Conservation (phyloP, 495 filamentous ascomycete species). For the Pseudevernia furfuracea region DNA sequence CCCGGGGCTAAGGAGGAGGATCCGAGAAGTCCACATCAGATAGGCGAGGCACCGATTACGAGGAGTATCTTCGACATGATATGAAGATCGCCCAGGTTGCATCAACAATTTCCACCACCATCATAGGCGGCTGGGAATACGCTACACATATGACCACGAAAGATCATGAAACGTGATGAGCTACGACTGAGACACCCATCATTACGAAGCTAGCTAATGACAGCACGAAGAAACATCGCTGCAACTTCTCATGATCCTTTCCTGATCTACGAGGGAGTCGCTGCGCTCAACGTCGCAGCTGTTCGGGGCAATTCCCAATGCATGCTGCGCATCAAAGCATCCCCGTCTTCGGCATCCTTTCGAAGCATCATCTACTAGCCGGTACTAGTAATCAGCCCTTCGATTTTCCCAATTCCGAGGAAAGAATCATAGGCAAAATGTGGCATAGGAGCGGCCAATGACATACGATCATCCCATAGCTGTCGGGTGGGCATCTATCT, state of each 20-base stretch:
- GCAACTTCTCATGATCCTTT: not conserved
- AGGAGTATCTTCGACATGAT: conserved; percentile 48
- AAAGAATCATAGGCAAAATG: too few species aligned
- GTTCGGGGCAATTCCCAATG: too few species aligned
- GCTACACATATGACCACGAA: not conserved
- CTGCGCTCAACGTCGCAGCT: too few species aligned
- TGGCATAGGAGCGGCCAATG: too few species aligned
- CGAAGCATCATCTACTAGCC: too few species aligned
- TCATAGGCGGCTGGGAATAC: not conserved
- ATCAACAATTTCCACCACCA: not conserved
- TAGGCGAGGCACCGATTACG: conserved; percentile 43
- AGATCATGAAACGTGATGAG: not conserved
- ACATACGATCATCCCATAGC: too few species aligned
- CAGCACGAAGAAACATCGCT: not conserved
- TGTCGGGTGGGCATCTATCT: too few species aligned
- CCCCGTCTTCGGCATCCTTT: too few species aligned
- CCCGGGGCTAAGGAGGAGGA: conserved; percentile 33
- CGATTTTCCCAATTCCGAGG: too few species aligned
- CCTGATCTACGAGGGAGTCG: too few species aligned
- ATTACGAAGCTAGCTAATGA: not conserved
- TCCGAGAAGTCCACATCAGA: conserved; percentile 43
- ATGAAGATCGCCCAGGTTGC: conserved; percentile 13
- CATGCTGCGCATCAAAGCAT: too few species aligned
- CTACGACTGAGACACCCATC: not conserved
- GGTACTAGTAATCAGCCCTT: too few species aligned